Evolutionary conservation across 1,284 basidiomycete species (phyloP), one percentile per base, ranked within the genome.

Genomic region (Malassezia brasiliensis): DNA sequence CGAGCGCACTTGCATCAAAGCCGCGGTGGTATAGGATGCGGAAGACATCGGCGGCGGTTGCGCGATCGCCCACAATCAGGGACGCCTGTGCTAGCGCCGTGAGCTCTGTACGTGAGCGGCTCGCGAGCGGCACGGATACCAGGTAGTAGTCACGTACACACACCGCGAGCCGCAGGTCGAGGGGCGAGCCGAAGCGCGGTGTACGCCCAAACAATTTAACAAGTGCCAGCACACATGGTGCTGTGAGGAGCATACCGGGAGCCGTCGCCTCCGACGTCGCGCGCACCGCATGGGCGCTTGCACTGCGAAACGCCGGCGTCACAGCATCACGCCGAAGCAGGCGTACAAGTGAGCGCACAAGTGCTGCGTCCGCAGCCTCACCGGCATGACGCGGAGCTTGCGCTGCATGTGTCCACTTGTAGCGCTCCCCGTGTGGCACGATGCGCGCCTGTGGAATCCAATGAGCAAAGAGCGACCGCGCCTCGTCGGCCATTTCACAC

Each of bases 31-130:
- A 15, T 36, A 56, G 17, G 7, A 17, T 25, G 10, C 31, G 25
- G 7, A 47, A 40, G 2, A 36, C n/a, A 37, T 12, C 32, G 14
- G 37, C 12, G 3, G 34, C 50, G 10, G 36, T 38, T 10, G 25
- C 12, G 6, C 12, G n/a, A 20, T 57, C 55, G 20, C 46, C 32
- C 9, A 57, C 9, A n/a, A 52, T 20, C 2, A 57, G 22, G 2
- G 50, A 57, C 8, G 50, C 45, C n/a, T 57, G 55, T 36, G 51
- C 28, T 6, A 57, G 40, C n/a, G 55, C 50, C 1, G 55, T 57
- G 34, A 56, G 44, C 15, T 57, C 31, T 11, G 34, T 22, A 20
- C 51, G 55, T 12, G 45, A 25, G 9, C 30, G 14, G 7, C 11
- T 12, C 15, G 28, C 14, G 31, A 20, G 28, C 30, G 46, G 32